Evolutionary conservation across 164 flowering plant genomes (phyloP).

Genomic region (Brasenia schreberi): DNA sequence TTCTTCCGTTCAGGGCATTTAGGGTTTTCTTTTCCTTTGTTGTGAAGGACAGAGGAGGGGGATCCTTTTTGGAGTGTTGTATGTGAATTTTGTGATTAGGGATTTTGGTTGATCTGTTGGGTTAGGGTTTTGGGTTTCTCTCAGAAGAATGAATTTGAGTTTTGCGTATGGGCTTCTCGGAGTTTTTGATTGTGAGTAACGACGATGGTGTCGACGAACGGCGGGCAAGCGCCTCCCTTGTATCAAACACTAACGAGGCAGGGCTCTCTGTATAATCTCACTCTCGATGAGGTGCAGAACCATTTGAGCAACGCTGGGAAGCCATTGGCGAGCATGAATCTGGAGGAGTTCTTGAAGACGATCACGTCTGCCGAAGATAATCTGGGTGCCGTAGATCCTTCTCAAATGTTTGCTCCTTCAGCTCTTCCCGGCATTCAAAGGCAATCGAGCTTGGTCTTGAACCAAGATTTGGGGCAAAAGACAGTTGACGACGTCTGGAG

Average conservation of each 20-base stretch:
- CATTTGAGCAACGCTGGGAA: constrained; percentile 15
- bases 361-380: constrained; percentile 8
- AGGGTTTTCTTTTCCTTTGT: too few species aligned
- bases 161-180: not conserved
- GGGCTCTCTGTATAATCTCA: constrained; percentile 12
- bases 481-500: constrained; percentile 23
- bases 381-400: not conserved
- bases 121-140: not conserved
- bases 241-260: constrained; percentile 11
- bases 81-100: not conserved
- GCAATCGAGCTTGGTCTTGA: constrained; percentile 45
- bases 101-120: not conserved
- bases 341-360: constrained; percentile 23
- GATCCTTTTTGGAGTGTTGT: not conserved
- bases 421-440: constrained; percentile 30
- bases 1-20: too few species aligned
- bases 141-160: not conserved
- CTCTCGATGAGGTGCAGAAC: constrained; percentile 20
- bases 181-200: not conserved
- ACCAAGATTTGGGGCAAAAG: constrained; percentile 19
- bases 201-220: constrained; percentile 15
- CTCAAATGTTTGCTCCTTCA: not conserved
- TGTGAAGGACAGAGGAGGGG: not conserved
- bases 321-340: constrained; percentile 16
- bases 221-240: constrained; percentile 10